Evolutionary conservation across 2,329 filamentous ascomycete genomes (phyloP).

Genomic region (Lecanoromycetidae sp.): DNA sequence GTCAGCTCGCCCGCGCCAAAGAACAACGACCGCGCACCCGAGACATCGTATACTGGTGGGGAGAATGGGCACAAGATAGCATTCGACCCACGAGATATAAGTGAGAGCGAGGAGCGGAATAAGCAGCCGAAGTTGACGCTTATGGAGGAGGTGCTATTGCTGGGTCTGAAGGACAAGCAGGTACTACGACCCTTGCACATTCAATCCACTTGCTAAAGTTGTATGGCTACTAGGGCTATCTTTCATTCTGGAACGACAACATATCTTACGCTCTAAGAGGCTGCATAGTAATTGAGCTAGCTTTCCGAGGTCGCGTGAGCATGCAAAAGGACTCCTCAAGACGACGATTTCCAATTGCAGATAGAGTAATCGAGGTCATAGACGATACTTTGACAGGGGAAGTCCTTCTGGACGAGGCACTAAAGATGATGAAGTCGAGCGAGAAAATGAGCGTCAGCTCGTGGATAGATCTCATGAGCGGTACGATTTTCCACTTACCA

Average conservation of each 20-base stretch:
- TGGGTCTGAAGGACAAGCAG: slow-evolving; percentile 98
- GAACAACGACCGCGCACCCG: slow-evolving; percentile 45
- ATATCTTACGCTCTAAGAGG: slow-evolving; percentile 95
- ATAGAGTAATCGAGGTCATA: slow-evolving; percentile 90
- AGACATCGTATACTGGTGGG: slow-evolving; percentile 71
- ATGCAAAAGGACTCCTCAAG: slow-evolving; percentile 96
- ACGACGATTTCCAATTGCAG: slow-evolving; percentile 81
- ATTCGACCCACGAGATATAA: slow-evolving; percentile 93
- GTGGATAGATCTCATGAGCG: slow-evolving; percentile 98
- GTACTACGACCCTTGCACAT: slow-evolving; percentile 35
- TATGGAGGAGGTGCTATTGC: slow-evolving; percentile 94
- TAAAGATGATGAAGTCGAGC: slow-evolving; percentile 99
- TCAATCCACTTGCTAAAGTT: slow-evolving; percentile 6
- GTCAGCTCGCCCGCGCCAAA: slow-evolving; percentile 53
- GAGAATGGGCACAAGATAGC: slow-evolving; percentile 99
- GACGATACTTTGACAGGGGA: slow-evolving; percentile 95
- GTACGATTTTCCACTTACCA: slow-evolving; percentile 41
- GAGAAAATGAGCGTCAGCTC: slow-evolving; percentile 99
- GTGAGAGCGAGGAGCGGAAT: slow-evolving; percentile 86
- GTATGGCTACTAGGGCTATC: slow-evolving; percentile 58
- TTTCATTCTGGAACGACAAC: slow-evolving; percentile 99
- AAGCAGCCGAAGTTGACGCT: slow-evolving; percentile 97
- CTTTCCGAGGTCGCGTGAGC: slow-evolving; percentile 88
- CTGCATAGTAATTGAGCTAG: slow-evolving; percentile 95
- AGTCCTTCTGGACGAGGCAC: slow-evolving; percentile 88